phyloP scores from a whole-genome alignment of 2,329 filamentous ascomycete species.

The Alternaria ventricosa region DNA sequence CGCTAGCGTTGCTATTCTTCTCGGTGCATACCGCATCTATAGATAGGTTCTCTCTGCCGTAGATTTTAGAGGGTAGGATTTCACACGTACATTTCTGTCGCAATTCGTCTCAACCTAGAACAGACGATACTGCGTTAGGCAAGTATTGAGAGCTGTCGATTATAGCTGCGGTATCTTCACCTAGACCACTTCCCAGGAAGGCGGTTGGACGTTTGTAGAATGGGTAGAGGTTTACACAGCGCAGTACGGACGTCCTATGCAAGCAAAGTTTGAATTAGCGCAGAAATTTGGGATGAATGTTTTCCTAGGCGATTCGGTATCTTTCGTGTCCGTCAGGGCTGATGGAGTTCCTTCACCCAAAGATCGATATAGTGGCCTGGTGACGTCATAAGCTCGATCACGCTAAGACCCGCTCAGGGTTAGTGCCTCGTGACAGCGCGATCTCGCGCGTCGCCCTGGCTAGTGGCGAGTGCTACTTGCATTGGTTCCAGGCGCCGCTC shows the following conservation, averaged over 20 bases:
- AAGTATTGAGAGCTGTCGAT: neutral
- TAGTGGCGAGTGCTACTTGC: slow-evolving; percentile 6
- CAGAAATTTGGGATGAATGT: too few relatives aligned
- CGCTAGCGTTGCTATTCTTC: neutral
- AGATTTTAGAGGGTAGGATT: neutral
- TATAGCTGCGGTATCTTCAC: neutral
- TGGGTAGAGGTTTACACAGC: neutral
- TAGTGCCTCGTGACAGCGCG: slow-evolving; percentile 26
- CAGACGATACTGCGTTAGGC: neutral
- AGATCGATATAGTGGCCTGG: too few relatives aligned
- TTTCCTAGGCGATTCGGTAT: neutral
- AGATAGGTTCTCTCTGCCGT: neutral
- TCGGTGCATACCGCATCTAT: neutral
- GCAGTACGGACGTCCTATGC: too few relatives aligned
- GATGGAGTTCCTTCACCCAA: neutral
- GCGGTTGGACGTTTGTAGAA: neutral
- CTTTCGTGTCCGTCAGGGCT: neutral
- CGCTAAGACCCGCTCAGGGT: neutral
- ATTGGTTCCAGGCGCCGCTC: slow-evolving; percentile 9
- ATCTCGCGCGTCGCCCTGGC: slow-evolving; percentile 15
- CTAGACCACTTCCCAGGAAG: neutral
- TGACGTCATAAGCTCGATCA: neutral
- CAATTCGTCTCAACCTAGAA: neutral
- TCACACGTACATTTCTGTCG: neutral
- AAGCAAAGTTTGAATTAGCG: too few relatives aligned